Evolutionary conservation across 441 rosid species (phyloP).

Genomic region (Geranium incanum): DNA sequence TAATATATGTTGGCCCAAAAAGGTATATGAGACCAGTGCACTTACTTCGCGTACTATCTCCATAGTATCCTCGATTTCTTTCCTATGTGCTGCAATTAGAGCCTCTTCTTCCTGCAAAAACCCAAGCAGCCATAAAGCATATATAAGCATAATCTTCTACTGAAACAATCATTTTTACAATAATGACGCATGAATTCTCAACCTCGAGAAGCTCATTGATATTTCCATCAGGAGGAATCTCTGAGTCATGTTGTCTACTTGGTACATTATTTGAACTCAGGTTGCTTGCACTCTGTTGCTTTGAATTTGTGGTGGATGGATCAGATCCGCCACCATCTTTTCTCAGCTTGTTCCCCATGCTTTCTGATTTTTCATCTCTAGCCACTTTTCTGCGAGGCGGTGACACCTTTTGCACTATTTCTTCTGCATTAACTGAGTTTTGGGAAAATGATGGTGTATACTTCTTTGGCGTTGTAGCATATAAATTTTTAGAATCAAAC

Average conservation of each 20-base stretch:
- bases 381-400: conserved; percentile 73
- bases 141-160: not conserved
- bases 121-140: not conserved
- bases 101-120: conserved; percentile 81
- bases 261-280: conserved; percentile 34
- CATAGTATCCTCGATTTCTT: conserved; percentile 99
- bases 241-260: conserved; percentile 41
- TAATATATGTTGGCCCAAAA: not conserved
- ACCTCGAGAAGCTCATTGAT: conserved; percentile 86
- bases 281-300: conserved; percentile 36
- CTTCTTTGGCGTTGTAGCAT: conserved; percentile 43
- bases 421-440: conserved; percentile 50
- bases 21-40: not conserved
- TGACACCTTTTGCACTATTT: conserved; percentile 69
- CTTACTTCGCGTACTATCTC: conserved; percentile 95
- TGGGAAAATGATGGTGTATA: conserved; percentile 39
- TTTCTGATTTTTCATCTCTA: conserved; percentile 67
- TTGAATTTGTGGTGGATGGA: conserved; percentile 32
- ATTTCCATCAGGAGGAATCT: conserved; percentile 55
- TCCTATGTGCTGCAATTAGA: conserved; percentile 80
- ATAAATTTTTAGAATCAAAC: conserved; percentile 40
- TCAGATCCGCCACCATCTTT: conserved; percentile 54
- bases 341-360: conserved; percentile 45
- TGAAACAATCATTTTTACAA: not conserved
- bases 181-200: conserved; percentile 18